Base-by-base conservation (phyloP, 805 yeast genomes). In the Wickerhamiella shivajii region DNA sequence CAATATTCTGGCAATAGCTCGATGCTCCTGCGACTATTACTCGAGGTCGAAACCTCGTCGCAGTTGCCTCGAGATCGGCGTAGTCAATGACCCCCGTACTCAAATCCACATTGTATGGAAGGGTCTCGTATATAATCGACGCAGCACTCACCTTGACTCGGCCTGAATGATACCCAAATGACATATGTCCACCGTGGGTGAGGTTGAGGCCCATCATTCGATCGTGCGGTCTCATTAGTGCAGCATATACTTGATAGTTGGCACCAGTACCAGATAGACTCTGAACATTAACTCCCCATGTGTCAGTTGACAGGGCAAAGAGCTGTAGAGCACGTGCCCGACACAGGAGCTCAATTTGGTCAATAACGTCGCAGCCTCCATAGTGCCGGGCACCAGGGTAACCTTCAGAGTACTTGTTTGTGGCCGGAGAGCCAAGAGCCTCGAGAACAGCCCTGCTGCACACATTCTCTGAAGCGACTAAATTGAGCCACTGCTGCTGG, bases 331-430 rank as follows among this genome's bases (percentile, higher is more conserved):
- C 98, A 60, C 98, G 76, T 50, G 77, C 64, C 64, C 85, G 97
- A 62, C 98, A 90, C 51, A 90, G 63, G 18, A 69, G 57, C 63
- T 90, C 98, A 56, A 85, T 81, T 59, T 78, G 74, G 64, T 90
- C 98, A 45, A 90, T 87, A 60, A 76, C 76, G 66, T 87, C 92
- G 59, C 90, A 90, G 56, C 97, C 97, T 58, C 98, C 98, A 57
- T 90, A 90, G 66, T 90, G 92, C 59, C 98, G 74, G 45, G 90
- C 94, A 44, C 97, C 97, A 38, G 98, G 98, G 63, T 90, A 87
- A 38, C 98, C 98, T 61, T 90, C 98, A 24, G 96, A 83, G 65
- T 90, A 90, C 65, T 90, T 90, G 74, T 90, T 90, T 56, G 79
- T 78, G 93, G 87, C 80, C 55, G 90, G 92, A 32, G 96, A 77